Base-by-base conservation (phyloP, 768 basidiomycete genomes). In the Amyloporia xantha region DNA sequence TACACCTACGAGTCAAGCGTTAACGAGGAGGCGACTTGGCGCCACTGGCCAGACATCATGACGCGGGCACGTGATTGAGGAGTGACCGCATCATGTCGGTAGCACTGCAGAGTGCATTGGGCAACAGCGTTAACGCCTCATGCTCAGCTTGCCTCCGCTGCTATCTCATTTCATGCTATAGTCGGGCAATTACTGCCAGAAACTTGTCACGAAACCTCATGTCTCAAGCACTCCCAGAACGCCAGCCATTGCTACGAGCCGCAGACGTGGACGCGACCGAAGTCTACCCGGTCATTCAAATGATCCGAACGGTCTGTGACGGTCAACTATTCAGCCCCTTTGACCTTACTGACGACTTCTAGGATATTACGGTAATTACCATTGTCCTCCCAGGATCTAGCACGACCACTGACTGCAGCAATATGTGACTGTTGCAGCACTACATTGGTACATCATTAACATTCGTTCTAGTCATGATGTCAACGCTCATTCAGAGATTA, bases 221-320 rank as follows among this genome's bases (percentile, higher is more conserved):
- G 43, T 9, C 50, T 0, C 50, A 55, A 33, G 45, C 51, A n/a
- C 52, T 41, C 23, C 36, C 50, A n/a, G 67, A 74, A 53, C 61
- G 54, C 23, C 66, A 67, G 54, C 70, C 72, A 13, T 63, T 77
- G n/a, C 71, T 62, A 55, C 66, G 55, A 57, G 78, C 66, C 59
- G 77, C 70, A 67, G 74, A 72, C 66, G 75, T 80, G 40, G 78
- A 79, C 30, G 58, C 65, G 36, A 85, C 81, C 0, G 67, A 73
- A 23, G 86, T 91, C 1, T 92, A 86, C 62, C 90, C 91, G 5
- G 68, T 89, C 44, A 87, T 94, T 33, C 88, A 90, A 53, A 76
- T 82, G 66, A 86, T 92, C 54, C 70, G 84, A 66, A 65, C 68
- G 44, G 85, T 84, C 52, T 45, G 79, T 70, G 23, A 17, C n/a